Conservation (phyloP, 78 protist species). For the Speleostelium caveatum region DNA sequence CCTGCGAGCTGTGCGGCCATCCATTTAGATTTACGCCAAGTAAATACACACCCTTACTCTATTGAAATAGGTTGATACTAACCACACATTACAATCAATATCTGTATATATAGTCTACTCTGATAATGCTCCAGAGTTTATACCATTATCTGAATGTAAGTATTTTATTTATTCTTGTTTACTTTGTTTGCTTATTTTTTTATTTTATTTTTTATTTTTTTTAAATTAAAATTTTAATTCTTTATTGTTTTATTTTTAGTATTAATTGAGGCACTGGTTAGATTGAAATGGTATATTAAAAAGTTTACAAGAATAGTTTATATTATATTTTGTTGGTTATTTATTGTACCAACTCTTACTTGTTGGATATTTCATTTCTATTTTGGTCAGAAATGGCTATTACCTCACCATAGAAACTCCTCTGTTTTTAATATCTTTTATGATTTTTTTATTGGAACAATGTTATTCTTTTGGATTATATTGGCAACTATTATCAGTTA, state of each 20-base stretch:
- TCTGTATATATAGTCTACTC: constrained; percentile 21
- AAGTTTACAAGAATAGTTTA: constrained; percentile 16
- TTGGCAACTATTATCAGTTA: constrained; percentile 1
- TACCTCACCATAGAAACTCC: not conserved
- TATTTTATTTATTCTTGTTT: no score
- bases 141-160: constrained; percentile 34
- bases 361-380: constrained; percentile 34
- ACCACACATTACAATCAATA: not conserved
- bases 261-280: constrained; percentile 34
- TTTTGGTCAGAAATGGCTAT: constrained; percentile 28
- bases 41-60: not conserved
- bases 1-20: constrained; percentile 70
- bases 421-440: not conserved
- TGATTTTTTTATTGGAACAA: constrained; percentile 45
- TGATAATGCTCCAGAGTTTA: constrained; percentile 64
- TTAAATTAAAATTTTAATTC: no score
- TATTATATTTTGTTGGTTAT: constrained; percentile 34
- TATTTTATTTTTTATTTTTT: no score
- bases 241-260: no score
- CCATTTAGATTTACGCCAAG: constrained; percentile 76
- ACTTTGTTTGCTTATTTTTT: no score
- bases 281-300: constrained; percentile 18
- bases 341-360: constrained; percentile 32
- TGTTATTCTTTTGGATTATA: constrained; percentile 47
- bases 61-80: not conserved